Base-by-base conservation (phyloP, 140 eudicot genomes). In the Stevia rebaudiana region DNA sequence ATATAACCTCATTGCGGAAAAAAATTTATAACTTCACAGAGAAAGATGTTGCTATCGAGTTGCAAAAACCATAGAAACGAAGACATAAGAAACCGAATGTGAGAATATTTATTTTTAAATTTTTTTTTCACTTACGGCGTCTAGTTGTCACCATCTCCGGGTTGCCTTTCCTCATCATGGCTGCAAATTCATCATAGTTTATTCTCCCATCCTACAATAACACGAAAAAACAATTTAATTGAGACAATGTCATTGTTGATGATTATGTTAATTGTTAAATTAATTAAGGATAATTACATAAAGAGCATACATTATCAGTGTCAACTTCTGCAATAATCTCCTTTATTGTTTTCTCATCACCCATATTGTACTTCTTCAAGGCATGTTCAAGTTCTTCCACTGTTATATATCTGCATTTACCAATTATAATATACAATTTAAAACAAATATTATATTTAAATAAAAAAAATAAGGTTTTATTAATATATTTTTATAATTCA, bases 301-400 rank as follows among this genome's bases (percentile, higher is more conserved):
- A 64, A 24, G 69, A 61, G 25, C 79, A 16, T 81, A 87, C 98
- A 63, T 83, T 35, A 67, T 87, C 98, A 1, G 98, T 91, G 80
- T 91, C 98, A 66, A 91, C 98, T 83, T 91, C 98, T 13, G 86
- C 84, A 63, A 91, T 86, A 39, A 91, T 91, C 79, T 91, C 98
- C 82, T 76, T 79, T 50, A 91, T 83, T 25, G 96, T 84, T 81
- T 84, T 87, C 68, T 81, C 91, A 71, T 87, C 98, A 40, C 96
- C 95, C 96, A 91, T 91, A 66, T 91, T 91, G 66, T 91, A 85
- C 79, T 91, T 77, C 83, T 82, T 87, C 79, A 91, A 52, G 17
- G 96, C 96, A 50, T 91, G 95, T 70, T 82, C 98, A 85, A 91
- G 61, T 71, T 91, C 98, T 65, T 91, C 98, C 81, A 83, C 76